Conservation (phyloP, 257 asterid genomes). For the Capsicum rhomboideum region DNA sequence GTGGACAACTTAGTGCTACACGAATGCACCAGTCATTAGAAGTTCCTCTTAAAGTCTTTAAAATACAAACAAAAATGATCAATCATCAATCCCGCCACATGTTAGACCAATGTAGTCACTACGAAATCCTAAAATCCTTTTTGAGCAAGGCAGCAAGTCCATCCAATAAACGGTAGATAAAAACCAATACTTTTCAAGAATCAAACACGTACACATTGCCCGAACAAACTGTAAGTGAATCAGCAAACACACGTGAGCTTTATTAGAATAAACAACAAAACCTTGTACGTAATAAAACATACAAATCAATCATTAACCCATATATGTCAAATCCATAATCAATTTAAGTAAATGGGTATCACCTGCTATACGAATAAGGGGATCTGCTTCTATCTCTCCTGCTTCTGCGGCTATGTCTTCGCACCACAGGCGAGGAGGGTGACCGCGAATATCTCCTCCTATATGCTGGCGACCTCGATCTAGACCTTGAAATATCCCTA, state of each 20-base stretch:
- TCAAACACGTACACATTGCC: constrained; percentile 16
- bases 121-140: not conserved
- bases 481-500: constrained; percentile 58
- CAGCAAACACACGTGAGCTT: constrained; percentile 25
- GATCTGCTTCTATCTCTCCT: constrained; percentile 85
- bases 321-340: not conserved
- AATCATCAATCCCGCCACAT: not conserved
- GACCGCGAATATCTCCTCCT: constrained; percentile 77
- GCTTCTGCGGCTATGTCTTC: constrained; percentile 68
- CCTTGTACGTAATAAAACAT: not conserved
- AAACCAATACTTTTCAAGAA: constrained; percentile 17
- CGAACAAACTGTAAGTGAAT: constrained; percentile 23
- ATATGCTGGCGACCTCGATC: constrained; percentile 78
- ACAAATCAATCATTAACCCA: not conserved
- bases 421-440: constrained; percentile 72
- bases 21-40: not conserved
- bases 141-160: constrained; percentile 9
- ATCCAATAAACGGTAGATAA: constrained; percentile 2
- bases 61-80: not conserved
- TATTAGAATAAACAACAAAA: not conserved
- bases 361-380: constrained; percentile 88
- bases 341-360: constrained; percentile 60
- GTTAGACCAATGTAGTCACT: constrained; percentile 15
- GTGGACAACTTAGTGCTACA: not conserved
- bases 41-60: not conserved